Evolutionary conservation across 441 rosid genomes (phyloP), one percentile per base, ranked within the genome.

Genomic region (Syzygium malaccense): DNA sequence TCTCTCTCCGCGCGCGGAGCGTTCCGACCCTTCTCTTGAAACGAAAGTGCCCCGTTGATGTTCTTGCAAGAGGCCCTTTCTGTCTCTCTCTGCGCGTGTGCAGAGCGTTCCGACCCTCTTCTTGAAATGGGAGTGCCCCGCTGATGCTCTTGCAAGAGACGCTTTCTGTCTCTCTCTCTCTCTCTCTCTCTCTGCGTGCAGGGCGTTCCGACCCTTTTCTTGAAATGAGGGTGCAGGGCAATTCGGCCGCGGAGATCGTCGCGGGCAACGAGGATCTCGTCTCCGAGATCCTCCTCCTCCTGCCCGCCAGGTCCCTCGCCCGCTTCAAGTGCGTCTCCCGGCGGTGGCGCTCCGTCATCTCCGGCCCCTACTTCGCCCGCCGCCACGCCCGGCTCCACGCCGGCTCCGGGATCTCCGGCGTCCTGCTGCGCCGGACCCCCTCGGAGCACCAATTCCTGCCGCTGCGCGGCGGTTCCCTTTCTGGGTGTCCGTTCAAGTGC

Each of bases 211-310:
- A 85, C 92, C 88, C 85, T 71, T 89, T 90, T 53, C 89, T 89
- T 3, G 51, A 85, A 54, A 54, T 41, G 11, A 78, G 86, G 71
- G 79, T 91, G 88, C 83, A 71, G 83, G 89, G 56, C 33, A 85
- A 64, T 80, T 85, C 89, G 28, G 90, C 90, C 11, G 92, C 91
- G 7, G 92, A 92, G 85, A 45, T 86, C 54, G 54, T 92, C 66
- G 84, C 92, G 64, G 28, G 89, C 45, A 89, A 86, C 89, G 88
- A 90, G 75, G 93, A 92, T 80, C 90, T 90, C 32, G 41, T 90
- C 19, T 66, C 55, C 26, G 75, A 66, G 64, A 88, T 92, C 86
- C 91, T 91, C 85, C 75, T 55, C 51, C 75, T 84, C 7, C 48
- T 91, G 28, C 93, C 93, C 2, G 83, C 79, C 23, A 57, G 68